Conservation (phyloP, 768 basidiomycete species). For the Boletellus emodensis region DNA sequence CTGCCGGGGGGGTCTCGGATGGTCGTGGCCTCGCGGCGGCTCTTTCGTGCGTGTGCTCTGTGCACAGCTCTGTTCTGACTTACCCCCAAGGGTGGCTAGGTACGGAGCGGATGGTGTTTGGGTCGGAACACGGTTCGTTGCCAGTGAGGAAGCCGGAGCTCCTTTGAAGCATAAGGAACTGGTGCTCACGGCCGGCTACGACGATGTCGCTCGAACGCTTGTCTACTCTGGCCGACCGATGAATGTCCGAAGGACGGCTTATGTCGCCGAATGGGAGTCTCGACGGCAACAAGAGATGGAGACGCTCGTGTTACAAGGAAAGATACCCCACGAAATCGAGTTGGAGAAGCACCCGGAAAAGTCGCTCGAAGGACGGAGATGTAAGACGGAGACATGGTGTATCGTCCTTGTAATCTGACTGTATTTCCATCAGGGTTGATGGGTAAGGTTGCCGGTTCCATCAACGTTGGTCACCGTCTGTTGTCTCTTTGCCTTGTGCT, state of each 20-base stretch:
- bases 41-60: slow-evolving; percentile 45
- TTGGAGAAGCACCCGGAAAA: slow-evolving; percentile 64
- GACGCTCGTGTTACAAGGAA: slow-evolving; percentile 55
- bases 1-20: slow-evolving; percentile 82
- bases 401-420: slow-evolving; percentile 2
- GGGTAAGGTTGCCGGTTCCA: slow-evolving; percentile 73
- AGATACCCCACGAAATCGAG: slow-evolving; percentile 74
- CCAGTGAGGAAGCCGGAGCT: slow-evolving; percentile 76
- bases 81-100: slow-evolving; percentile 31
- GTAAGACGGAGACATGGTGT: slow-evolving; percentile 36
- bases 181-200: slow-evolving; percentile 66
- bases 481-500: slow-evolving; percentile 1
- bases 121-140: slow-evolving; percentile 87
- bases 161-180: slow-evolving; percentile 69
- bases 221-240: slow-evolving; percentile 79
- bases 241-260: slow-evolving; percentile 76
- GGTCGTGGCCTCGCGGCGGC: slow-evolving; percentile 77
- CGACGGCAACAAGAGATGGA: slow-evolving; percentile 56
- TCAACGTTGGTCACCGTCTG: slow-evolving; percentile 41
- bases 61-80: not conserved
- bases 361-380: slow-evolving; percentile 53
- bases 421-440: slow-evolving; percentile 53
- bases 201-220: slow-evolving; percentile 67
- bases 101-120: slow-evolving; percentile 84
- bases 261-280: slow-evolving; percentile 74